These are phyloP conservation scores for Mortierella sp. DNA, from an alignment of 371 early-diverging fungal genomes.

Conservation along the genomic window DNA sequence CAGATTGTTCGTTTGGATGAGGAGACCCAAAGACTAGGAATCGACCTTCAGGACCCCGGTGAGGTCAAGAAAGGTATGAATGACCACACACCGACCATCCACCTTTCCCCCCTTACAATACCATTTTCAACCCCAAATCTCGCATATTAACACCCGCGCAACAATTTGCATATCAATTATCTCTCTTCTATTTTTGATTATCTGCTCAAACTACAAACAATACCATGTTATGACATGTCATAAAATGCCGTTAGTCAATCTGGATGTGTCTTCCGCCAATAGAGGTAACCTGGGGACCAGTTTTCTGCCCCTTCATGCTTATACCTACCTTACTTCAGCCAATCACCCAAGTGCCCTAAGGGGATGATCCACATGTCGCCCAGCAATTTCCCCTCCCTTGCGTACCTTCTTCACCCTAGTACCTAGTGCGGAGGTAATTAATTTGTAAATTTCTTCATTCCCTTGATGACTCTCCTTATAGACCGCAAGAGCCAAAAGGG, in stretches of 20 bases:
- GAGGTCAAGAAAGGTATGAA: constrained; percentile 52
- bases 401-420: background rate
- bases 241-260: background rate
- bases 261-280: constrained; percentile 34
- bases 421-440: background rate
- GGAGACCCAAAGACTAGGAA: constrained; percentile 50
- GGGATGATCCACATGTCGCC: background rate
- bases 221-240: background rate
- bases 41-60: constrained; percentile 48
- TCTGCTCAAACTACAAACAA: background rate
- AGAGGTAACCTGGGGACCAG: constrained; percentile 33
- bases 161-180: background rate
- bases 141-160: too few relatives aligned
- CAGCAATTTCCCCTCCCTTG: background rate
- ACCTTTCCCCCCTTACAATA: too few relatives aligned
- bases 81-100: background rate
- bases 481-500: constrained; percentile 57
- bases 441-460: background rate
- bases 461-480: background rate
- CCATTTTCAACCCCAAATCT: background rate
- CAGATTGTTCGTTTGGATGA: constrained; percentile 53
- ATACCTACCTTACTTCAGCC: background rate
- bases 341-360: background rate
- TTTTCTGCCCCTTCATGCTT: background rate
- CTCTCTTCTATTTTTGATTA: background rate